Conservation (phyloP, 2,329 filamentous ascomycete genomes). For the Rachicladosporium sp. region DNA sequence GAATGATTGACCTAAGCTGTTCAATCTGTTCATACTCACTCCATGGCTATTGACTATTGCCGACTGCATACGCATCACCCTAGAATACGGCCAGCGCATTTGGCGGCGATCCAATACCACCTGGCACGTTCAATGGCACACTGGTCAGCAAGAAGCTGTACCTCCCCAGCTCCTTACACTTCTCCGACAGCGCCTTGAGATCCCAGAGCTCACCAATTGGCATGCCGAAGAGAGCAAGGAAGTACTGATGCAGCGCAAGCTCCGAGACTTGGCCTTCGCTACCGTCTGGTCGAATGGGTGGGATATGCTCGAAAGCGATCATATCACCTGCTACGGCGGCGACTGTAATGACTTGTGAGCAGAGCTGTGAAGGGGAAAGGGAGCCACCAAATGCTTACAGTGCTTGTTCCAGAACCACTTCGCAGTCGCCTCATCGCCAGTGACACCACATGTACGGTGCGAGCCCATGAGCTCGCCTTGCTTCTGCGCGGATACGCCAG, state of each 20-base stretch:
- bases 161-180: conserved; percentile 25
- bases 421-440: conserved; percentile 36
- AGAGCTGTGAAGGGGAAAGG: neutral
- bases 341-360: conserved; percentile 17
- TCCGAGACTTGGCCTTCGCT: conserved; percentile 12
- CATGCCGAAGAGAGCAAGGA: conserved; percentile 31
- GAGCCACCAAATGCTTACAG: conserved; percentile 14
- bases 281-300: conserved; percentile 16
- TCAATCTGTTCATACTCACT: neutral
- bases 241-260: conserved; percentile 28
- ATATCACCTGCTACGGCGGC: conserved; percentile 46
- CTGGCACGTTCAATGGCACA: conserved; percentile 31
- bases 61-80: neutral
- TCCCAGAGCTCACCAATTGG: conserved; percentile 36
- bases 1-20: too few species aligned
- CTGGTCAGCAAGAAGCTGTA: conserved; percentile 35
- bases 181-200: conserved; percentile 28
- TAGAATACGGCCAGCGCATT: conserved; percentile 24
- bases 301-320: conserved; percentile 38
- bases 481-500: conserved; percentile 25
- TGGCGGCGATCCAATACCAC: conserved; percentile 22
- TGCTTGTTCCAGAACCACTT: conserved; percentile 47
- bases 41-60: neutral
- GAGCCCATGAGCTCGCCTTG: conserved; percentile 30
- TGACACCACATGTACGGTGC: conserved; percentile 26